Percentiles rank a stretch among this genome's conserved stretches.
phyloP scores from a whole-genome alignment of 176 grass and related monocot genomes.

The Canna indica region DNA sequence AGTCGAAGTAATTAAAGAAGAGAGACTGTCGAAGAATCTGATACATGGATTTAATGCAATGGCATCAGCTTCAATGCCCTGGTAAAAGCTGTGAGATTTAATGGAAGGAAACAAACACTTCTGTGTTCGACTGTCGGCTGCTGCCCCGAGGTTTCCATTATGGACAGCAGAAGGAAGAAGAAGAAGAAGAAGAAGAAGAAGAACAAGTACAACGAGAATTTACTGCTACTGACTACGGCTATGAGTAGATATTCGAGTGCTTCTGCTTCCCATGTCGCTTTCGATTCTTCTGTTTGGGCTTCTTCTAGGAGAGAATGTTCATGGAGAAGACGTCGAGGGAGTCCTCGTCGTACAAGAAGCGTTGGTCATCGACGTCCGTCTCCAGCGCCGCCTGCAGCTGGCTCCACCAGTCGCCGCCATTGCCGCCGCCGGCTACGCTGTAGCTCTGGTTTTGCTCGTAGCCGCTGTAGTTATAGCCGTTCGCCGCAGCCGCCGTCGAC shows the following conservation, averaged over 20 bases:
- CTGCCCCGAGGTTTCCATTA: no score
- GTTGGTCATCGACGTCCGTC: slow-evolving; percentile 11
- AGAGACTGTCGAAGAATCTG: background rate
- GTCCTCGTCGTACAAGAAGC: slow-evolving; percentile 25
- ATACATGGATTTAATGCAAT: background rate
- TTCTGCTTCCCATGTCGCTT: no score
- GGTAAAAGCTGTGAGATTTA: background rate
- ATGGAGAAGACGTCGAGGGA: slow-evolving; percentile 47
- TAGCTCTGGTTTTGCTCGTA: slow-evolving; percentile 1
- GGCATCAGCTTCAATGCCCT: background rate
- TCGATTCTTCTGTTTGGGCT: no score
- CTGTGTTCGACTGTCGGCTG: no score
- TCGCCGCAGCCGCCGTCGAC: background rate
- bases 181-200: no score
- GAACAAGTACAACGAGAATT: no score
- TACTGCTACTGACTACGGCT: no score
- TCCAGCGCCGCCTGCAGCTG: slow-evolving; percentile 9
- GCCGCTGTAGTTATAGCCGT: slow-evolving; percentile 12
- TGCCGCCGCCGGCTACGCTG: slow-evolving; percentile 15
- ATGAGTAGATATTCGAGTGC: no score
- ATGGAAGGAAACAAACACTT: no score
- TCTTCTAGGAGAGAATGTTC: slow-evolving; percentile 5
- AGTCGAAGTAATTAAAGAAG: no score
- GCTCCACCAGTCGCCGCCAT: slow-evolving; percentile 14
- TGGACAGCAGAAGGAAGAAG: no score